Base-by-base conservation (phyloP, 345 rosid species). In the Camelina neglecta region DNA sequence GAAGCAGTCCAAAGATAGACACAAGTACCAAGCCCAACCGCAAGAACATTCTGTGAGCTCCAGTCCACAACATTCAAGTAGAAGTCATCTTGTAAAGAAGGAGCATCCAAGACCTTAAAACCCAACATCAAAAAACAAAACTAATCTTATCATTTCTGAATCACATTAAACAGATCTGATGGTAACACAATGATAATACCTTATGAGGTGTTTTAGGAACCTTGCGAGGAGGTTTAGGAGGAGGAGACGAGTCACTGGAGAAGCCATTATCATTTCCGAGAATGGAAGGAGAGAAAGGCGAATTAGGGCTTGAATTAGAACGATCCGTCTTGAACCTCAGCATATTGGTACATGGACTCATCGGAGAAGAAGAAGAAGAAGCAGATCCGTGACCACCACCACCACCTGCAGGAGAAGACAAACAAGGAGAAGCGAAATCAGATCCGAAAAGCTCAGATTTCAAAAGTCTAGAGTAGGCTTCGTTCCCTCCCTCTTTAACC, bases 1-100 rank as follows among this genome's bases (percentile, higher is more conserved):
- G 99, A 87, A 80, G 99, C 99, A 55, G 91, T 85, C 99, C 99
- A 92, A 47, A 95, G 78, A 84, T 95, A 95, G 55, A 95, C 98
- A 80, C 98, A 90, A 77, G 96, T 92, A 35, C 98, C 98, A 80
- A 95, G 84, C 44, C 98, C 98, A 24, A 95, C 98, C 0, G 96
- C 99, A 63, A 92, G 97, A 9, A 91, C 89, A 85, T 95, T 92
- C 84, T 95, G 99, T 5, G 98, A 93, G 38, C 98, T 92, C 99
- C 99, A 95, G 44, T 95, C 99, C 66, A 95, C 98, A 20, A 95
- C 89, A 75, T 95, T 95, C 88, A 92, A 77, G 71, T 95, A 95
- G 81, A 95, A 95, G 51, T 95, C 99, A 82, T 95, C 99, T 82
- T 95, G 99, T 63, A 95, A 86, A 0, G 97, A 93, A 12, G 99